phyloP scores from a whole-genome alignment of 164 flowering plant genomes.

The Vitis cinerea region DNA sequence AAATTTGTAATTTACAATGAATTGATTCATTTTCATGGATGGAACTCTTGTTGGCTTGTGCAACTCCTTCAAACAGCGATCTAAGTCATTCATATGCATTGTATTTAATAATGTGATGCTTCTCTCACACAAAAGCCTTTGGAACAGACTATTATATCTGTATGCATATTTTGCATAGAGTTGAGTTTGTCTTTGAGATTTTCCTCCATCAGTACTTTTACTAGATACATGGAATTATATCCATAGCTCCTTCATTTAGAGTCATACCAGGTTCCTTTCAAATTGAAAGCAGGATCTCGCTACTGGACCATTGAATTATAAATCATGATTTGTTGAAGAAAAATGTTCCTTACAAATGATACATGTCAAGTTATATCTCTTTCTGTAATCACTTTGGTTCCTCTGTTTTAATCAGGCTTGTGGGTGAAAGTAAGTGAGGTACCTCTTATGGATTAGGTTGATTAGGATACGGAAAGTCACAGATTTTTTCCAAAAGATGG shows the following conservation, averaged over 20 bases:
- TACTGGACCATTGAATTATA: too few species aligned
- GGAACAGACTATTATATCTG: neutral
- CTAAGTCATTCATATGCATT: neutral
- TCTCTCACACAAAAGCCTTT: conserved; percentile 1
- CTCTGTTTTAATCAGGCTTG: conserved; percentile 33
- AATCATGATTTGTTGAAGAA: too few species aligned
- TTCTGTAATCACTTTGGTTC: neutral
- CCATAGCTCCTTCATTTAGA: too few species aligned
- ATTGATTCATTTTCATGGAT: too few species aligned
- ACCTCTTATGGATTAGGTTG: conserved; percentile 63
- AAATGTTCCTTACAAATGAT: too few species aligned
- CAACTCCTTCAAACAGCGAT: too few species aligned
- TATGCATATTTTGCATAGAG: neutral
- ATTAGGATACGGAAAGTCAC: conserved; percentile 46
- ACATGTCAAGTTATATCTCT: too few species aligned
- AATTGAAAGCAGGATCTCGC: too few species aligned
- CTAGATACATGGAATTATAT: neutral
- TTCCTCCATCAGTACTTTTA: neutral
- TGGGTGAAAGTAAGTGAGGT: conserved; percentile 56
- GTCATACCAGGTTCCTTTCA: too few species aligned
- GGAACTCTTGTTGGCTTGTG: too few species aligned
- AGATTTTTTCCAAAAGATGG: conserved; percentile 50
- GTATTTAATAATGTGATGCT: neutral
- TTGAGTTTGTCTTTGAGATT: neutral
- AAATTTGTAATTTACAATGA: too few species aligned